A percentile compares a stretch with the other conserved stretches of the same genome.
Evolutionary conservation across 2,329 filamentous ascomycete genomes (phyloP).

Genomic region (Paramyrothecium sp.): DNA sequence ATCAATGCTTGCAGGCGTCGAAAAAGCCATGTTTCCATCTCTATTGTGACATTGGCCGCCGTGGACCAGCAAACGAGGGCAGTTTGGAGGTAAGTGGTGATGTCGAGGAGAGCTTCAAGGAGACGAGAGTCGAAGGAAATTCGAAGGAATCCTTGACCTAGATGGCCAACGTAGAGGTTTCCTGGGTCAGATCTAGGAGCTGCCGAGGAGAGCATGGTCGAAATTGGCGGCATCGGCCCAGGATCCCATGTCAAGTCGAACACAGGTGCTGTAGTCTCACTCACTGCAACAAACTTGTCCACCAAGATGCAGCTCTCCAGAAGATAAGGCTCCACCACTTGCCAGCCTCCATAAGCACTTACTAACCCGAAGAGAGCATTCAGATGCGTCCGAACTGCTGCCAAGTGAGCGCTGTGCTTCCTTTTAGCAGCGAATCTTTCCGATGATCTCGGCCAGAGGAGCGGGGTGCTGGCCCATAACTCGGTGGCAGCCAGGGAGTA

Average conservation of each 20-base stretch:
- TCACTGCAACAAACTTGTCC: constrained; percentile 8
- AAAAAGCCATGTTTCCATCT: constrained; percentile 3
- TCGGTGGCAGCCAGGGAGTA: constrained; percentile 8
- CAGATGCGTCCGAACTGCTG: constrained; percentile 3
- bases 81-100: background rate
- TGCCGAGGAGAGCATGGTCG: background rate
- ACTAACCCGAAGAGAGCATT: constrained; percentile 6
- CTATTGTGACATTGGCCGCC: background rate
- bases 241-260: constrained; percentile 1
- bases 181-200: background rate
- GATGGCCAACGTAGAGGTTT: background rate
- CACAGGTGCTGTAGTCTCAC: background rate
- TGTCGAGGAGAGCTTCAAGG: background rate
- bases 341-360: constrained; percentile 8
- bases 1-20: constrained; percentile 2
- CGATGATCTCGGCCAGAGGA: background rate
- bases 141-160: background rate
- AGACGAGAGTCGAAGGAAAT: background rate
- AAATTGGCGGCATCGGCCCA: background rate
- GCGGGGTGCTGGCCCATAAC: constrained; percentile 4
- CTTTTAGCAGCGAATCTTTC: background rate
- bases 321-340: constrained; percentile 7
- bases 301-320: constrained; percentile 9
- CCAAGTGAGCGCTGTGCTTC: background rate
- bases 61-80: background rate